These are phyloP conservation scores for Solanum aculeatissimum DNA, from an alignment of 305 asterid genomes.

Conservation along the genomic window DNA sequence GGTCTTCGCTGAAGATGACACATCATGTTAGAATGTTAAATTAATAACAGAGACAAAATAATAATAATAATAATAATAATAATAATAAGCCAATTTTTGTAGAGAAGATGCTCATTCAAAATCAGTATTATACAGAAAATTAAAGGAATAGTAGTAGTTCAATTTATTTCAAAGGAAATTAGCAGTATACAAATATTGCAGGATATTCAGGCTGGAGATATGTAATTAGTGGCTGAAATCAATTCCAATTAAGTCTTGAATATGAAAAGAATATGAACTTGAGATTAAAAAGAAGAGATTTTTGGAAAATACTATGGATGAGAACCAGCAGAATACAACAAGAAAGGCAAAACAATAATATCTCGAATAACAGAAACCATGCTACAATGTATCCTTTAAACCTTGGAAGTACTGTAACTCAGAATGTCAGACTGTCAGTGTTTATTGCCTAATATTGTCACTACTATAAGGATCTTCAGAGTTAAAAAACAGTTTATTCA, in stretches of 20 bases:
- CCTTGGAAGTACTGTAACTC: neutral
- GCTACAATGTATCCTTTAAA: neutral
- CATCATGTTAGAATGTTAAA: neutral
- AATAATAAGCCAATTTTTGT: neutral
- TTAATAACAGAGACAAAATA: neutral
- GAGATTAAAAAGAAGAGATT: neutral
- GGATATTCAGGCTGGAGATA: neutral
- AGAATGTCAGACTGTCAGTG: neutral
- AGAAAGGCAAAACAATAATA: neutral
- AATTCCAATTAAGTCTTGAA: neutral
- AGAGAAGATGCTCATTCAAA: neutral
- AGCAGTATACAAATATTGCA: neutral
- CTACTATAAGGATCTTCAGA: neutral
- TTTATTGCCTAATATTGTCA: neutral
- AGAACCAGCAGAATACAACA: neutral
- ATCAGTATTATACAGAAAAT: neutral
- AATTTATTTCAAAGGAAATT: neutral
- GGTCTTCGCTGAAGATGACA: constrained; percentile 49
- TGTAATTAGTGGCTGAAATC: neutral
- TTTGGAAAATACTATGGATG: neutral
- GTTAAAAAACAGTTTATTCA: neutral
- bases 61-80: neutral
- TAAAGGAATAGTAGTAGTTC: neutral
- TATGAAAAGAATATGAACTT: neutral
- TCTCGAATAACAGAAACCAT: neutral